Evolutionary conservation across 2,329 filamentous ascomycete genomes (phyloP), one percentile per base, ranked within the genome.

Genomic region (Aspergillus jensenii): DNA sequence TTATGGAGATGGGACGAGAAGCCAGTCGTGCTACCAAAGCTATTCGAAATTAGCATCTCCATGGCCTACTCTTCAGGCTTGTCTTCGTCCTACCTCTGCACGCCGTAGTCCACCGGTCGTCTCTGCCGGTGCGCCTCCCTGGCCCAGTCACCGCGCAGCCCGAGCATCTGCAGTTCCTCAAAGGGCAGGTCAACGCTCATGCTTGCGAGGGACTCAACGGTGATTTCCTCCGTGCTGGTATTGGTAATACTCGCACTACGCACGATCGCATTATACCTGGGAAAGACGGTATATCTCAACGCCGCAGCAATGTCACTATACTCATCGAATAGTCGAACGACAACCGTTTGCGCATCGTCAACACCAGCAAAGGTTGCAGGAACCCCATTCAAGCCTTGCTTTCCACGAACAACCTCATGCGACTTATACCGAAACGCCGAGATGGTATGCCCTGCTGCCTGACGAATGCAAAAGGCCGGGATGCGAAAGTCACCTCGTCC

Each of bases 1-100:
- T 89, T 89, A 67, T 87, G 84, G 1, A 85, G 74, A 62, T 87
- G 84, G 0, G 85, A 87, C 0, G 85, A 85, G 66, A 86, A 88
- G 1, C 86, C 86, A 3, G 79, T 81, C 0, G 78, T 81, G 62
- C 85, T 87, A 15, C 82, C 82, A 67, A 88, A 88, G 6, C 84
- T 85, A 9, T 31, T 4, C 8, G 0, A 3, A 11, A 9, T 31
- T 31, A 31, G 9, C 9, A 31, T 4, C 9, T 25, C 23, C 23
- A 25, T 7, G 23, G 23, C 23, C 23, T 25, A 25, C 5, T 25
- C 6, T 25, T 25, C 23, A 6, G 7, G 23, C 0, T 25, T 15
- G 14, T 43, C 4, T 6, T 17, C 9, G 14, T 64, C 78, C 65
- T 66, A 82, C 82, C 82, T 79, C 65, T 84, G 82, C 0, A 73